A percentile compares a stretch with the other conserved stretches of the same genome.
phyloP scores from a whole-genome alignment of 176 grass and related monocot genomes.

The Aechmea fasciata region DNA sequence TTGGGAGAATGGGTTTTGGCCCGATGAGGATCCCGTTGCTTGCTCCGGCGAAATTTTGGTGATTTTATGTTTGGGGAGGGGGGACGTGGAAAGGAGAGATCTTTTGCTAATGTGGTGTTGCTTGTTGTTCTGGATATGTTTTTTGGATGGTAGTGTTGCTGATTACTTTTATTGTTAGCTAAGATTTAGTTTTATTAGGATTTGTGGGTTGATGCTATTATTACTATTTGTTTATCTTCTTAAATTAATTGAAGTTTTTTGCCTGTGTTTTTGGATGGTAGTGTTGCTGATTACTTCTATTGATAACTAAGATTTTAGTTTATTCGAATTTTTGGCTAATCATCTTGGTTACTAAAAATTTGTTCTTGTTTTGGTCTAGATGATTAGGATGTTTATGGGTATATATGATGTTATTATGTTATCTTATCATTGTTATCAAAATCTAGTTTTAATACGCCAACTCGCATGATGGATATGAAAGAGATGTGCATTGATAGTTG shows the following conservation, averaged over 20 bases:
- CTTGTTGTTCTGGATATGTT: background rate
- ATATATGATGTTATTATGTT: no score
- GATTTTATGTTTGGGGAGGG: background rate
- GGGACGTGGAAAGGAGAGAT: no score
- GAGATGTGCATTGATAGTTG: no score
- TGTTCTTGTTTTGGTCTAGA: no score
- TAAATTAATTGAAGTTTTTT: background rate
- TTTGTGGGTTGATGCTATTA: background rate
- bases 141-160: background rate
- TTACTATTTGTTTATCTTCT: background rate
- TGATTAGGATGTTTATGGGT: no score
- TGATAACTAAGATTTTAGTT: no score
- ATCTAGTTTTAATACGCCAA: no score
- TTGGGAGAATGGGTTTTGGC: background rate
- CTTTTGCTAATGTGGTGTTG: background rate
- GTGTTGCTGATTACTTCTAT: background rate
- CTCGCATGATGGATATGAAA: no score
- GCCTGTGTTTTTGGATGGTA: background rate
- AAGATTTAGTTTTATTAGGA: no score
- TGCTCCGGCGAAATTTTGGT: background rate
- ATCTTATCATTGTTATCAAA: no score
- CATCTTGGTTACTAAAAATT: no score
- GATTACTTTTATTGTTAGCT: no score
- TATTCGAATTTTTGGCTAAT: background rate
- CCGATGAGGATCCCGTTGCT: background rate